These are phyloP conservation scores for Bothriochloa decipiens DNA, from an alignment of 176 grass and related monocot species.

Conservation along the genomic window DNA sequence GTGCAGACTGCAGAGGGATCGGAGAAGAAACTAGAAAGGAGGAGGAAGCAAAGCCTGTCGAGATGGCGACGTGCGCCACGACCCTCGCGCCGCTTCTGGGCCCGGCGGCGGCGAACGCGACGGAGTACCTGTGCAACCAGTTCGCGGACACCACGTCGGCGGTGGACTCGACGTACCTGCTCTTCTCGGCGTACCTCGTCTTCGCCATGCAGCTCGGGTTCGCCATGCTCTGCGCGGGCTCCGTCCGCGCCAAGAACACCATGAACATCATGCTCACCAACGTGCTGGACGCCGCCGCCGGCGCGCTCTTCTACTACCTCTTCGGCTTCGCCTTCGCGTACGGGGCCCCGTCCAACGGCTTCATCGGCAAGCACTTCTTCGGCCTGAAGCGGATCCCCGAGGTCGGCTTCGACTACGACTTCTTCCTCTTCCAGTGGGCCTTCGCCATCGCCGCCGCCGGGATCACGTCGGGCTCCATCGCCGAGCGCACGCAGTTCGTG, in stretches of 20 bases:
- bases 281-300: constrained; percentile 84
- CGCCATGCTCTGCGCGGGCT: constrained; percentile 89
- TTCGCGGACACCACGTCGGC: constrained; percentile 66
- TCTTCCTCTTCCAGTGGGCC: constrained; percentile 93
- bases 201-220: constrained; percentile 96
- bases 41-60: not conserved
- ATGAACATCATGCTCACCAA: constrained; percentile 97
- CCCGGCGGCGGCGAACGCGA: constrained; percentile 53
- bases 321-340: constrained; percentile 93
- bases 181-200: constrained; percentile 91
- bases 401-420: constrained; percentile 67
- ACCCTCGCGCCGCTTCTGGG: constrained; percentile 53
- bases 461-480: constrained; percentile 88
- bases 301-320: constrained; percentile 90
- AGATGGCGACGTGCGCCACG: constrained; percentile 56
- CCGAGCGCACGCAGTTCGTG: constrained; percentile 88
- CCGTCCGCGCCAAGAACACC: constrained; percentile 93
- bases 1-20: not conserved
- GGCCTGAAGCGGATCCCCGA: constrained; percentile 52
- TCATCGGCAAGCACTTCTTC: constrained; percentile 86
- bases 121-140: constrained; percentile 61
- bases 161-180: constrained; percentile 77
- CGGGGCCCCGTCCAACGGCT: constrained; percentile 74
- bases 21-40: not conserved
- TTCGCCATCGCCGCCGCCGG: constrained; percentile 92